Base-by-base conservation (phyloP, 768 basidiomycete species). In the Mycena olivaceomarginata region DNA sequence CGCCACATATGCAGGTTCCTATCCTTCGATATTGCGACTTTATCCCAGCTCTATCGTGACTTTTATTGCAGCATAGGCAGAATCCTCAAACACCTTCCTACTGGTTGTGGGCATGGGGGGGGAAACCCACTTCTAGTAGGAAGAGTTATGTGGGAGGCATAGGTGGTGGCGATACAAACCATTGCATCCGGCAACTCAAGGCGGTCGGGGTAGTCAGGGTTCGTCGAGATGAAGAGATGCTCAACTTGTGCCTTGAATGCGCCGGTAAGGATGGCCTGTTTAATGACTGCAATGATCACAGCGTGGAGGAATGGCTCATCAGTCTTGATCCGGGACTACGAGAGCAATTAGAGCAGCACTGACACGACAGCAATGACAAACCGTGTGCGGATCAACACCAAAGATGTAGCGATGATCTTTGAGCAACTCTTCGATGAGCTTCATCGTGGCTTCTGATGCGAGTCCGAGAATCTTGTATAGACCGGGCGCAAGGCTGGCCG, bases 101-200 rank as follows among this genome's bases (percentile, higher is more conserved):
- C n/a, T n/a, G n/a, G n/a, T n/a, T n/a, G n/a, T n/a, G n/a, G n/a
- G n/a, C n/a, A n/a, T n/a, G n/a, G n/a, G n/a, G n/a, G n/a, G n/a
- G n/a, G n/a, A n/a, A n/a, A n/a, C n/a, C n/a, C n/a, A n/a, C n/a
- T n/a, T n/a, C n/a, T n/a, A 3, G 31, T 31, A 31, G 31, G 31
- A 3, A 31, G 7, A 8, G 22, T 2, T 5, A 20, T 51, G 13
- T n/a, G 20, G 22, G 22, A 15, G 0, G 53, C 53, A n/a, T n/a
- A n/a, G 8, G 53, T 56, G 2, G 53, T 12, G 31, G 31, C 31
- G 31, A 31, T 31, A 31, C 31, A 31, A 3, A 31, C 31, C 31
- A 31, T 70, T 8, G 69, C 40, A 25, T 72, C 71, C 8, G 71
- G 71, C 9, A 65, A 37, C 51, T 72, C 71, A 13, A 64, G 20